Base-by-base conservation (phyloP, 768 basidiomycete species). In the Amanita jacksonii region DNA sequence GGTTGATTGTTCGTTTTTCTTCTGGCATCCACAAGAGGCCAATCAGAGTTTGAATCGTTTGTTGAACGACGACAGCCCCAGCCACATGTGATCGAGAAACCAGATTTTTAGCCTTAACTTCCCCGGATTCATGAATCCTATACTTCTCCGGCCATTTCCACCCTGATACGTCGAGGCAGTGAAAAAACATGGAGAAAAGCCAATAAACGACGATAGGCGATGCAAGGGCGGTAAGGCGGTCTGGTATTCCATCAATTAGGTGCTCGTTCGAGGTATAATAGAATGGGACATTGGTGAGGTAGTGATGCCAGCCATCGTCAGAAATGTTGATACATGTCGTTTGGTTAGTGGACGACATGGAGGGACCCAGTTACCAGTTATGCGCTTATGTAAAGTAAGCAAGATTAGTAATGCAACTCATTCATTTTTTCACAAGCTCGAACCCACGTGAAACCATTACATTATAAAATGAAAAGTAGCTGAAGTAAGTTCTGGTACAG, bases 141-240 rank as follows among this genome's bases (percentile, higher is more conserved):
- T 88, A 81, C 47, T 74, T 78, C 50, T 93, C 80, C 25, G 96
- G 72, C 73, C 79, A 83, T 55, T 76, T 66, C 76, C 81, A 85
- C 20, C 66, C 69, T 2, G 78, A 81, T n/a, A 67, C 63, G 64
- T 99, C 96, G 54, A 99, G 70, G 34, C 62, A 57, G 59, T 91
- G 81, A 67, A 96, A 98, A 59, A 86, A 61, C 39, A 83, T 64
- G 3, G 89, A 89, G 32, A 81, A 61, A 2, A 63, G 51, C 94
- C 96, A 99, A 67, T 98, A 97, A 3, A 77, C 79, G 43, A 85
- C 46, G 42, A 97, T 55, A 0, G 94, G 94, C 1, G 79, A 73
- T 3, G 77, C 69, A 36, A 94, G 67, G 13, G 87, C 74, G 19
- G 93, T 66, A 50, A 73, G 51, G 48, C 77, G 67, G 66, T 98